These are phyloP conservation scores for Saturnispora gosingensis DNA, from an alignment of 805 yeast genomes.

Conservation along the genomic window DNA sequence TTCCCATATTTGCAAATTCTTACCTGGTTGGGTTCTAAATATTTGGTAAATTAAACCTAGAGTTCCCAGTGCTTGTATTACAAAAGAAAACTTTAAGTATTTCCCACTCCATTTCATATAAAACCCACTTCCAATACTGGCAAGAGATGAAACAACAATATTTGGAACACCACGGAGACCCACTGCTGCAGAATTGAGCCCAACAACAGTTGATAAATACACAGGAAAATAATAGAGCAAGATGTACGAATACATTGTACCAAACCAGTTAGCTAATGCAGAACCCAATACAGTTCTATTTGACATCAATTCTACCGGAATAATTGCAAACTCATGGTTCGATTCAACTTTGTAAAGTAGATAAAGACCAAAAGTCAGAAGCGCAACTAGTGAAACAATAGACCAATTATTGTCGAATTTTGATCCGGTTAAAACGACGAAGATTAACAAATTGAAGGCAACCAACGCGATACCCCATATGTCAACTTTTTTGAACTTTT, in stretches of 20 bases:
- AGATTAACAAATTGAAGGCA: slow-evolving; percentile 25
- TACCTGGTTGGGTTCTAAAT: slow-evolving; percentile 18
- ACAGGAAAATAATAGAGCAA: slow-evolving; percentile 54
- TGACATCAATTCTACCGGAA: slow-evolving; percentile 47
- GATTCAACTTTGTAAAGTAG: slow-evolving; percentile 16
- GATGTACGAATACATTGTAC: slow-evolving; percentile 38
- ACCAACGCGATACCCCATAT: slow-evolving; percentile 31
- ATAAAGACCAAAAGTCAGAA: slow-evolving; percentile 8
- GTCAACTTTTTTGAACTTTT: slow-evolving; percentile 48
- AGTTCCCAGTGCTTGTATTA: slow-evolving; percentile 34
- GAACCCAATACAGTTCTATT: slow-evolving; percentile 55
- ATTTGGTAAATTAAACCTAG: slow-evolving; percentile 31
- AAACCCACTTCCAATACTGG: slow-evolving; percentile 54
- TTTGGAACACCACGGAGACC: slow-evolving; percentile 55
- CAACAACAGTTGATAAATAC: slow-evolving; percentile 47
- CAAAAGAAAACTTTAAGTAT: slow-evolving; percentile 39
- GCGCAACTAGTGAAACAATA: background rate
- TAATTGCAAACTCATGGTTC: slow-evolving; percentile 40
- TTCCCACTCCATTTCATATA: slow-evolving; percentile 59
- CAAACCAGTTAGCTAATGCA: slow-evolving; percentile 55
- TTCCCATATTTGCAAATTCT: slow-evolving; percentile 23
- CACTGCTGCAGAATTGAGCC: slow-evolving; percentile 43
- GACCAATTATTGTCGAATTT: background rate
- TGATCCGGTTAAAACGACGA: slow-evolving; percentile 29
- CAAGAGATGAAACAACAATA: slow-evolving; percentile 47